Percentiles rank a stretch among this genome's conserved stretches.
These are phyloP conservation scores for Cinnamomum chago DNA, from an alignment of 164 flowering plant species.

Conservation along the genomic window DNA sequence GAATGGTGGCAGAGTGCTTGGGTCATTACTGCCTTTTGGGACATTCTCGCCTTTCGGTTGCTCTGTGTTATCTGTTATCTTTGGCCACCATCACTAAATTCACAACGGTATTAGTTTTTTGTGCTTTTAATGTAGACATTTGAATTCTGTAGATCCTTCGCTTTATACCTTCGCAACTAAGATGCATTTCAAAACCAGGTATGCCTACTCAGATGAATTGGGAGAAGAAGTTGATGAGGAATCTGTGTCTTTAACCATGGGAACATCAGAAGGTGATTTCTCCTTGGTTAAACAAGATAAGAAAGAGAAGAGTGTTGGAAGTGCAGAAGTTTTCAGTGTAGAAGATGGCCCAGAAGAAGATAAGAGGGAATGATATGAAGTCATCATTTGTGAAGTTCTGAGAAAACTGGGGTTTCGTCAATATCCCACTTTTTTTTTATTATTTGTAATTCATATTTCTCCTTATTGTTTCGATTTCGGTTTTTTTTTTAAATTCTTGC, in stretches of 20 bases:
- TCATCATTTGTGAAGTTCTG: not conserved
- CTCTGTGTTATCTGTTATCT: conserved; percentile 89
- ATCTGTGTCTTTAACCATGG: conserved; percentile 52
- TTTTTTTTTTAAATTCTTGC: too few species aligned
- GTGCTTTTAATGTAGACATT: not conserved
- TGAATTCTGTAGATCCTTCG: not conserved
- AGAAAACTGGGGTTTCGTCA: not conserved
- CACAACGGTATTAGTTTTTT: conserved; percentile 51
- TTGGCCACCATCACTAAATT: conserved; percentile 95
- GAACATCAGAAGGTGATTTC: conserved; percentile 52
- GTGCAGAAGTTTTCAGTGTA: conserved; percentile 13
- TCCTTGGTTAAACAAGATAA: conserved; percentile 54
- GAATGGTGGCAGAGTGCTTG: conserved; percentile 97
- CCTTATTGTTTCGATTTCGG: not conserved
- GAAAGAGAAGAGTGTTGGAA: conserved; percentile 26
- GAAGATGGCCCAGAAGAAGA: conserved; percentile 51
- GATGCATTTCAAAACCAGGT: conserved; percentile 31
- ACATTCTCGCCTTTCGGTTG: conserved; percentile 63
- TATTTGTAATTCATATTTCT: not conserved
- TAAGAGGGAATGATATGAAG: conserved; percentile 43
- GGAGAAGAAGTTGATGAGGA: conserved; percentile 73
- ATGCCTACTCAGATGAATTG: conserved; percentile 68
- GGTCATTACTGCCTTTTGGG: conserved; percentile 96
- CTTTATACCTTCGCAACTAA: not conserved
- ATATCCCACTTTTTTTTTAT: not conserved